Evolutionary conservation across 345 rosid species (phyloP), one percentile per base, ranked within the genome.

Genomic region (Lumnitzera racemosa): DNA sequence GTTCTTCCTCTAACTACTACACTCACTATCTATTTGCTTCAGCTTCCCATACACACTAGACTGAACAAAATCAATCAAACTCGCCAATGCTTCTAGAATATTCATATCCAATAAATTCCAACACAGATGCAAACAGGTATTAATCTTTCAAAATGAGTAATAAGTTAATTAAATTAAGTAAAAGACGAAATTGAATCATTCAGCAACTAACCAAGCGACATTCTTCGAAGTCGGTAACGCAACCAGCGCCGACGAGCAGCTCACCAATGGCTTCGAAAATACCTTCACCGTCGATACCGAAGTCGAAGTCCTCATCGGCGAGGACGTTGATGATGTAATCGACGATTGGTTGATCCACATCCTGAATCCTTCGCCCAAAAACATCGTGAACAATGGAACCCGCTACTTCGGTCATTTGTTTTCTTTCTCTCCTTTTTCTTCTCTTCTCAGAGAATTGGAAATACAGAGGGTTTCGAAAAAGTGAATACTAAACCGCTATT

Each of bases 271-370:
- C 89, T 24, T 94, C 90, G 51, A 83, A 81, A 51, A 87, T 91
- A 65, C 99, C 99, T 15, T 84, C 92, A 6, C 99, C 99, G 49
- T 86, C 91, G 53, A 78, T 86, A 55, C 97, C 99, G 73, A 88
- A 90, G 67, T 94, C 97, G 80, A 94, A 90, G 74, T 90, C 99
- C 54, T 90, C 96, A 66, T 90, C 97, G 51, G 97, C 99, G 64
- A 94, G 97, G 72, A 94, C 97, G 65, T 90, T 94, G 76, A 90
- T 77, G 79, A 94, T 88, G 86, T 90, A 90, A 24, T 90, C 97
- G 62, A 90, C 72, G 63, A 94, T 90, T 11, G 99, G 99, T 67
- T 88, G 85, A 74, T 94, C 97, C 55, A 94, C 91, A 55, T 84
- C 95, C 75, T 75, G 76, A 46, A 79, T 65, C 52, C 92, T 73